Evolutionary conservation across 2,329 filamentous ascomycete genomes (phyloP).

Genomic region (Didymella arachidicola): DNA sequence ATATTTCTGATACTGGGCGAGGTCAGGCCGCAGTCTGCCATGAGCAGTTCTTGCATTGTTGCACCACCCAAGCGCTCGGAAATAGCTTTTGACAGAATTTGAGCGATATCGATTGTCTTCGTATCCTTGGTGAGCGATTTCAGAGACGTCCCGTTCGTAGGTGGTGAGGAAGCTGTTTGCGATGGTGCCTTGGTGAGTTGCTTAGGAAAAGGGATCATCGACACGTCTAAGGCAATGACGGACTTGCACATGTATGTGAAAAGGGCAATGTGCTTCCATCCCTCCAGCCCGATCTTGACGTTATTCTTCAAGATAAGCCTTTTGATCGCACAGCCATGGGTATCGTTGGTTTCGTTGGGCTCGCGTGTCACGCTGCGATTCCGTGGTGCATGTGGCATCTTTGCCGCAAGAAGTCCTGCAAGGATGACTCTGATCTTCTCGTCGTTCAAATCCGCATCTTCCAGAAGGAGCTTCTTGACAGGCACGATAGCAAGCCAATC

Average conservation of each 20-base stretch:
- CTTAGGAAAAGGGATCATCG: constrained; percentile 74
- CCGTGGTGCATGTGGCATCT: constrained; percentile 66
- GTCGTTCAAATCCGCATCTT: constrained; percentile 86
- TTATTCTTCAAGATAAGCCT: constrained; percentile 91
- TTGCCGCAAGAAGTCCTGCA: constrained; percentile 83
- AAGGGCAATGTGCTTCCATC: constrained; percentile 89
- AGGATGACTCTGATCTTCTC: constrained; percentile 87
- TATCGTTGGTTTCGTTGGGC: constrained; percentile 20
- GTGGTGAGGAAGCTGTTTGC: constrained; percentile 27
- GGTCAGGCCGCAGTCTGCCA: constrained; percentile 79
- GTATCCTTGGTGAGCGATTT: constrained; percentile 19
- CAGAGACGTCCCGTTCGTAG: constrained; percentile 13
- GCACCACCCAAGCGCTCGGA: constrained; percentile 77
- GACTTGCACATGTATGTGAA: constrained; percentile 92
- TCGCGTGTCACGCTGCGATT: constrained; percentile 16
- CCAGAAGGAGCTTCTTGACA: constrained; percentile 82
- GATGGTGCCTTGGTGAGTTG: constrained; percentile 25
- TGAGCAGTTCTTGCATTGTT: constrained; percentile 80
- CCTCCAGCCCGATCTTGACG: constrained; percentile 78
- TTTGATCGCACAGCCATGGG: constrained; percentile 73
- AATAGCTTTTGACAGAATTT: constrained; percentile 77
- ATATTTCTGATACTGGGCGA: constrained; percentile 76
- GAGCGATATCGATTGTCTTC: constrained; percentile 62
- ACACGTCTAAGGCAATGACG: constrained; percentile 85
- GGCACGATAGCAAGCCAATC: constrained; percentile 96